Evolutionary conservation across 306 rosid genomes (phyloP), one percentile per base, ranked within the genome.

Genomic region (Pueraria montana): DNA sequence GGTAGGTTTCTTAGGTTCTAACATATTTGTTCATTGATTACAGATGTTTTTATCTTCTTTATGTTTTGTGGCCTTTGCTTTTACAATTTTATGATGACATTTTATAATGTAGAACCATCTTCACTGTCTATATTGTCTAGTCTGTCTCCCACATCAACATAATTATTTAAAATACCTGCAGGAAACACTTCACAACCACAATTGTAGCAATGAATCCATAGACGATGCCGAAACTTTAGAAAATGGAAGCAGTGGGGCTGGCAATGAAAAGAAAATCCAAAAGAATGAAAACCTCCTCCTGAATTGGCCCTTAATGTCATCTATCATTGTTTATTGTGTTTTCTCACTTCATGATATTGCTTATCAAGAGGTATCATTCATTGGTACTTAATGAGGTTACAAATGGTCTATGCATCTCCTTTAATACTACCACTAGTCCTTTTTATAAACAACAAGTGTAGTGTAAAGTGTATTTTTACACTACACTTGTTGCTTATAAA

Each of bases 251-350:
- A 40, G 23, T 7, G 69, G 26, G 2, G 53, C 72, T 38, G 45
- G 76, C 12, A 74, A 80, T 72, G 59, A 80, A 21, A 69, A 74
- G 42, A 76, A 2, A 42, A 48, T 52, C 43, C 69, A 56, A 74
- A 64, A 86, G 74, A 73, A 88, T 49, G 86, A 84, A 86, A 94
- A 72, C 88, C 97, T 94, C 71, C 6, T 93, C 23, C 63, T 68
- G 87, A 96, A 96, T 78, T 96, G 99, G 99, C 94, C 97, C 13
- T 84, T 94, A 80, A 96, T 96, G 94, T 93, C 98, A 83, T 76
- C 97, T 55, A 85, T 94, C 82, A 59, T 94, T 68, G 86, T 74
- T 82, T 92, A 92, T 76, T 88, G 90, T 80, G 61, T 92, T 21
- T 87, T 92, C 82, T 77, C 98, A 74, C 95, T 96, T 79, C 96